A percentile compares a stretch with the other conserved stretches of the same genome.
Evolutionary conservation across 192 early-diverging fungal species (phyloP).

Genomic region (Pilaira anomala): DNA sequence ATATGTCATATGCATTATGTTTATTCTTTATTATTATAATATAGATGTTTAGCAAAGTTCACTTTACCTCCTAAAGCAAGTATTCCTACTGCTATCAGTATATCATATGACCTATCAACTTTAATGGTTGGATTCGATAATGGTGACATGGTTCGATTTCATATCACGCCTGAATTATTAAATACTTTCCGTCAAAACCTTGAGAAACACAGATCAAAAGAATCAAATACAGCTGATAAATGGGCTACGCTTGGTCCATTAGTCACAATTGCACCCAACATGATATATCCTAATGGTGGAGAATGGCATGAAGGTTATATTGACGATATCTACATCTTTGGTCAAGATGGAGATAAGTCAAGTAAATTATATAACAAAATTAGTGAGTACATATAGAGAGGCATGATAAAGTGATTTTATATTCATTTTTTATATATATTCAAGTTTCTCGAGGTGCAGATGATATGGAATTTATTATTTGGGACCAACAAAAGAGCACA

Average conservation of each 20-base stretch:
- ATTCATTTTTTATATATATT: not conserved
- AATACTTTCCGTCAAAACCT: not conserved
- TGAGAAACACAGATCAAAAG: conserved; percentile 20
- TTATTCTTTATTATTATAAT: not conserved
- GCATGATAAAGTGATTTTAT: not conserved
- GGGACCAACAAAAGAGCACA: conserved; percentile 43
- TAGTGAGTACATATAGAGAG: not conserved
- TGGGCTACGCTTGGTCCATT: not conserved
- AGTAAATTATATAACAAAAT: conserved; percentile 10
- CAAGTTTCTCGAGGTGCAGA: conserved; percentile 41
- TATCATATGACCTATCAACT: conserved; percentile 11
- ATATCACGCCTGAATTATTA: not conserved
- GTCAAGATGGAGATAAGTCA: conserved; percentile 4
- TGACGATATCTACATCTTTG: conserved; percentile 41
- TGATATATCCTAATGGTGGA: conserved; percentile 36
- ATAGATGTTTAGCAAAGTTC: conserved; percentile 29
- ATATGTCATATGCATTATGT: not conserved
- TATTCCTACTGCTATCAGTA: conserved; percentile 3
- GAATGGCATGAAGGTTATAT: conserved; percentile 53
- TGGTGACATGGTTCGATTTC: conserved; percentile 21
- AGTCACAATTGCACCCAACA: not conserved
- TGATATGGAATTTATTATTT: conserved; percentile 47
- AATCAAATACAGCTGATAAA: conserved; percentile 28
- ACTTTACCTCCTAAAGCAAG: not conserved
- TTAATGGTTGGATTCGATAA: conserved; percentile 29